Percentiles rank a stretch among this genome's conserved stretches.
These are phyloP conservation scores for Mortierella sp. DNA, from an alignment of 371 early-diverging fungal genomes.

Conservation along the genomic window DNA sequence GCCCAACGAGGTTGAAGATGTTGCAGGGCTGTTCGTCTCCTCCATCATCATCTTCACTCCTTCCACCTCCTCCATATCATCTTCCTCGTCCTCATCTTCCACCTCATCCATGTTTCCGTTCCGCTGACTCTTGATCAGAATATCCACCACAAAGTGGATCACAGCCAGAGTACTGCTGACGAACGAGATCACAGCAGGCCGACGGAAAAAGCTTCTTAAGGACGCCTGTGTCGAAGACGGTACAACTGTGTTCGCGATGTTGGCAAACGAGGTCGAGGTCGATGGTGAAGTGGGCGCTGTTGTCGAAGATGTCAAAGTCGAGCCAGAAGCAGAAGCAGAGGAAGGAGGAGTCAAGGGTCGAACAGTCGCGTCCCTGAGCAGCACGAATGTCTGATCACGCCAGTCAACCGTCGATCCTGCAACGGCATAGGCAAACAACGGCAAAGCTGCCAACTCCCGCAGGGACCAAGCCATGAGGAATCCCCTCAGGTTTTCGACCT, in stretches of 20 bases:
- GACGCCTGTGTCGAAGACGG: conserved; percentile 38
- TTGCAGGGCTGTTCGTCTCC: not conserved
- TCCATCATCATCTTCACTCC: not conserved
- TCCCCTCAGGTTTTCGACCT: conserved; percentile 46
- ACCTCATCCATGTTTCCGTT: conserved; percentile 44
- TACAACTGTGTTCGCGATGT: conserved; percentile 32
- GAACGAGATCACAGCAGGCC: conserved; percentile 37
- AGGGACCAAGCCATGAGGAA: conserved; percentile 74
- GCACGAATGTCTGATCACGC: conserved; percentile 78
- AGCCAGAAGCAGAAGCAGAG: not conserved
- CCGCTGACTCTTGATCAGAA: conserved; percentile 56
- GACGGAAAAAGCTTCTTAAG: conserved; percentile 37
- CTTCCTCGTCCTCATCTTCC: conserved; percentile 26
- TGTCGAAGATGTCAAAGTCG: conserved; percentile 10
- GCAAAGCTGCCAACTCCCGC: conserved; percentile 87
- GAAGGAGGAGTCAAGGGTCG: conserved; percentile 25
- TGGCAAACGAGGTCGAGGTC: conserved; percentile 26
- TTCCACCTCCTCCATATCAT: conserved; percentile 4
- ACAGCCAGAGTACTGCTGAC: conserved; percentile 37
- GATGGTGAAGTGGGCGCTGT: conserved; percentile 6
- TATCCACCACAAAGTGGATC: conserved; percentile 52
- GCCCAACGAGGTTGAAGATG: not conserved
- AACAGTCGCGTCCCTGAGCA: conserved; percentile 71
- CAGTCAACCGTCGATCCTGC: conserved; percentile 86
- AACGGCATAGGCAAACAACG: conserved; percentile 86